Percentiles rank a stretch among this genome's conserved stretches.
phyloP scores from a whole-genome alignment of 108 stramenopile genomes.

The Stephanodiscus triporus region DNA sequence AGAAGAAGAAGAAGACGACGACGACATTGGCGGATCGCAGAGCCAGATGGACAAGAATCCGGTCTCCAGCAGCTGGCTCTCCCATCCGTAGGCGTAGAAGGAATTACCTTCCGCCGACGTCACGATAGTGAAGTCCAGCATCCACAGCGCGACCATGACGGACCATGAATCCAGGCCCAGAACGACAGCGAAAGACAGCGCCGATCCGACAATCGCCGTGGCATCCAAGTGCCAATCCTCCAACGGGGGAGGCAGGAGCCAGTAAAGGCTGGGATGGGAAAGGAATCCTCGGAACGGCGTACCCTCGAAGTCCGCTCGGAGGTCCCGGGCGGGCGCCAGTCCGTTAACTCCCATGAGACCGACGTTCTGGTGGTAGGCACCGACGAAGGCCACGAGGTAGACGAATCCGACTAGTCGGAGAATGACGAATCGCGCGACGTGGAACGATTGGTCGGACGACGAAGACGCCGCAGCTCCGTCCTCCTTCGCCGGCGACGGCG shows the following conservation, averaged over 20 bases:
- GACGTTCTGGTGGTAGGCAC: slow-evolving; percentile 59
- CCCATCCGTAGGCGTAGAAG: slow-evolving; percentile 87
- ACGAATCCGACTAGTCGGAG: slow-evolving; percentile 55
- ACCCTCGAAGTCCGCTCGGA: not conserved
- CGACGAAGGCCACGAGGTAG: slow-evolving; percentile 62
- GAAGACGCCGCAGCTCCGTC: not conserved
- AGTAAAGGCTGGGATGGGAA: slow-evolving; percentile 22
- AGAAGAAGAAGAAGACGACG: slow-evolving; percentile 3
- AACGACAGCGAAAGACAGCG: slow-evolving; percentile 37
- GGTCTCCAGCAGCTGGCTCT: slow-evolving; percentile 79
- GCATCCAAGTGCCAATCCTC: slow-evolving; percentile 38
- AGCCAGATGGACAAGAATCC: slow-evolving; percentile 84
- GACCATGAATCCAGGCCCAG: slow-evolving; percentile 59
- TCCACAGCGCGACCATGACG: slow-evolving; percentile 58
- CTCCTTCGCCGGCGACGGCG: too few relatives aligned
- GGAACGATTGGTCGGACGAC: slow-evolving; percentile 22
- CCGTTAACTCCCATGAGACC: slow-evolving; percentile 66
- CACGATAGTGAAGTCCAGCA: slow-evolving; percentile 71
- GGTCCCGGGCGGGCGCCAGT: slow-evolving; percentile 42
- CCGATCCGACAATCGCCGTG: slow-evolving; percentile 35
- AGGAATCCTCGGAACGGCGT: slow-evolving; percentile 47
- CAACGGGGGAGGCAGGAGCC: slow-evolving; percentile 22
- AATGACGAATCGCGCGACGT: slow-evolving; percentile 41
- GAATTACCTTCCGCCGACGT: slow-evolving; percentile 63
- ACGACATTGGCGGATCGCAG: slow-evolving; percentile 54